These are phyloP conservation scores for Beauveria medogensis DNA, from an alignment of 2,329 filamentous ascomycete species.

Conservation along the genomic window DNA sequence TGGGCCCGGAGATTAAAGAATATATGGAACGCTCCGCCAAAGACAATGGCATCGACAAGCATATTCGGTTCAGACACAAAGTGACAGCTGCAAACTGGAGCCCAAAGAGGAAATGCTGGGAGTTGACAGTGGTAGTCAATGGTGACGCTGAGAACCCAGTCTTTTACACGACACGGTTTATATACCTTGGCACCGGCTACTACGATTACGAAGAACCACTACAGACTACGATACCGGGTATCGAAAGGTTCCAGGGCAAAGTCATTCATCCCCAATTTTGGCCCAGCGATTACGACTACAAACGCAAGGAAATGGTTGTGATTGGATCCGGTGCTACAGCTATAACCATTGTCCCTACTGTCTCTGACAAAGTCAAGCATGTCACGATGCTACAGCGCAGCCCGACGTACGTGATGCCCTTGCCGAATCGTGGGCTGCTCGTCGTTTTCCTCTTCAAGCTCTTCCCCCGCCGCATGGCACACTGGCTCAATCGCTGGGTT, in stretches of 20 bases:
- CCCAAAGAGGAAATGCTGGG: too few species aligned
- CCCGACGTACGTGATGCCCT: constrained; percentile 49
- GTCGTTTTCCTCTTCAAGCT: constrained; percentile 26
- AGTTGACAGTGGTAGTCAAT: too few species aligned
- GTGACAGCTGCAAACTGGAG: too few species aligned
- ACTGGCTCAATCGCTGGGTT: constrained; percentile 36
- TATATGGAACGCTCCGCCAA: constrained; percentile 44
- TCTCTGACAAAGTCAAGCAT: constrained; percentile 42
- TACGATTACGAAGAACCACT: constrained; percentile 58
- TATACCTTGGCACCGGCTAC: constrained; percentile 52
- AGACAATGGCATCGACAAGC: too few species aligned
- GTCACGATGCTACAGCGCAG: constrained; percentile 65
- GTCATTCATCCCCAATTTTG: constrained; percentile 66
- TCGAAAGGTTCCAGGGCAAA: constrained; percentile 27
- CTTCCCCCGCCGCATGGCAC: constrained; percentile 35
- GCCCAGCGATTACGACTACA: constrained; percentile 59
- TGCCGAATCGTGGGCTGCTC: background rate
- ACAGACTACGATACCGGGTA: constrained; percentile 36
- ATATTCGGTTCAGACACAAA: too few species aligned
- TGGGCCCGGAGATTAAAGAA: constrained; percentile 25
- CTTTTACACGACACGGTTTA: constrained; percentile 35
- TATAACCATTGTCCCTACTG: constrained; percentile 54
- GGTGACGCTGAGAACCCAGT: background rate
- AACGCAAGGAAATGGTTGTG: constrained; percentile 55
- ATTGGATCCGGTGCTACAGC: constrained; percentile 62